These are phyloP conservation scores for Daucus carota DNA, from an alignment of 129 eudicot genomes.

Conservation along the genomic window DNA sequence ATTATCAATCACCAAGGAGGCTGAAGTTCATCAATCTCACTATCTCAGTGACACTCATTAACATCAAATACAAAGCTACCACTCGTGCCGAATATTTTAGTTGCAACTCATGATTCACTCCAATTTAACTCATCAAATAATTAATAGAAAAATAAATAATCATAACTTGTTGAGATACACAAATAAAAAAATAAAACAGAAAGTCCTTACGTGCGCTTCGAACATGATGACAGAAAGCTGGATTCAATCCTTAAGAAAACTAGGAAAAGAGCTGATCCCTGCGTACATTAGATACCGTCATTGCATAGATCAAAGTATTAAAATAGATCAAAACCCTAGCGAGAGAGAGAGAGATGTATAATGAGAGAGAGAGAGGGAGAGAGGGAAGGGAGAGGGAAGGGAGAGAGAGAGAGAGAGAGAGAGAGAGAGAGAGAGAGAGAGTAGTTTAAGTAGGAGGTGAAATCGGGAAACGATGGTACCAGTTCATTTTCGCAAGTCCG, in stretches of 20 bases:
- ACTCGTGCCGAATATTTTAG: not conserved
- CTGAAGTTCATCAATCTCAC: not conserved
- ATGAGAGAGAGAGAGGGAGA: not conserved
- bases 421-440: not conserved
- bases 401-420: not conserved
- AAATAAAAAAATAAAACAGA: too few species aligned
- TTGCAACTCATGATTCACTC: not conserved
- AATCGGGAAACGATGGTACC: not conserved
- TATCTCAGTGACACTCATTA: not conserved
- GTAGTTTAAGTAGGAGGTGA: not conserved
- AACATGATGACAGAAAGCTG: slow-evolving; percentile 30
- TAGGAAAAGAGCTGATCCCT: slow-evolving; percentile 1
- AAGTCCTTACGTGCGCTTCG: slow-evolving; percentile 41
- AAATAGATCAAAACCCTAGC: not conserved
- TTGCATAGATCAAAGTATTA: not conserved
- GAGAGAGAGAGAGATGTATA: not conserved
- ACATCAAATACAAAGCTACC: not conserved
- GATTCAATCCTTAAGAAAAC: not conserved
- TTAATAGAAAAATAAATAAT: too few species aligned
- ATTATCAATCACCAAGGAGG: not conserved
- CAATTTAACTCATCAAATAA: not conserved
- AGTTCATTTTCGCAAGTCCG: not conserved
- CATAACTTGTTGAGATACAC: not conserved
- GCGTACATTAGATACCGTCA: not conserved
- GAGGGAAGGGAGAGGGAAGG: not conserved